Percentiles rank a stretch among this genome's conserved stretches.
phyloP scores from a whole-genome alignment of 2,329 filamentous ascomycete species.

The Epichloe sp. region DNA sequence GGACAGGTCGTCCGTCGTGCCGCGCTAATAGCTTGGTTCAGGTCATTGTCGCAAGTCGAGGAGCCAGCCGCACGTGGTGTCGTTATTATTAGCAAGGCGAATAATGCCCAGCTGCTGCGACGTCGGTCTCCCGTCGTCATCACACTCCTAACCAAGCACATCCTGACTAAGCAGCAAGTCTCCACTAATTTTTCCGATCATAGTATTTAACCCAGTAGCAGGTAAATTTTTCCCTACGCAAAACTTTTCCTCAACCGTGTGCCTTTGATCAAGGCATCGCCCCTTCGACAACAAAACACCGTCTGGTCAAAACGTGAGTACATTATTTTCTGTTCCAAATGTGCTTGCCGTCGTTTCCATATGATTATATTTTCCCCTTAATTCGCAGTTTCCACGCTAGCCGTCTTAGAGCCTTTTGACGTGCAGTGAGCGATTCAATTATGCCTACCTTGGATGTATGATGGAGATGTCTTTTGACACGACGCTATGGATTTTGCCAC shows the following conservation, averaged over 20 bases:
- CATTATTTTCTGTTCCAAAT: neutral
- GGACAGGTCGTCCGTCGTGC: neutral
- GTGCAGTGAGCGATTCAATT: conserved; percentile 3
- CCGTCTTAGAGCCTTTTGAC: conserved; percentile 5
- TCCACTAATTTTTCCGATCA: neutral
- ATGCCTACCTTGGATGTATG: conserved; percentile 6
- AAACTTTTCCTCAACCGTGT: neutral
- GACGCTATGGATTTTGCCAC: neutral
- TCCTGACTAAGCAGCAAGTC: neutral
- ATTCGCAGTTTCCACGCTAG: conserved; percentile 6
- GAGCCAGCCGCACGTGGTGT: neutral
- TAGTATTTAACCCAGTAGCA: neutral
- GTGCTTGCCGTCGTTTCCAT: neutral
- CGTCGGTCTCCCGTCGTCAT: neutral
- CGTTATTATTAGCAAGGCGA: neutral
- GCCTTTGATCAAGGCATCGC: neutral
- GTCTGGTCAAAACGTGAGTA: neutral
- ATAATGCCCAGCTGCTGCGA: neutral
- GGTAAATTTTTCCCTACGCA: neutral
- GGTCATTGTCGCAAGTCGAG: neutral
- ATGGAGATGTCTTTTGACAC: neutral
- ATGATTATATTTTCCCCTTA: conserved; percentile 4
- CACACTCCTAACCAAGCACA: neutral
- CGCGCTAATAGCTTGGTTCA: neutral
- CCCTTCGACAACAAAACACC: neutral